Conservation (phyloP, 805 yeast genomes). For the Candida tibetensis region DNA sequence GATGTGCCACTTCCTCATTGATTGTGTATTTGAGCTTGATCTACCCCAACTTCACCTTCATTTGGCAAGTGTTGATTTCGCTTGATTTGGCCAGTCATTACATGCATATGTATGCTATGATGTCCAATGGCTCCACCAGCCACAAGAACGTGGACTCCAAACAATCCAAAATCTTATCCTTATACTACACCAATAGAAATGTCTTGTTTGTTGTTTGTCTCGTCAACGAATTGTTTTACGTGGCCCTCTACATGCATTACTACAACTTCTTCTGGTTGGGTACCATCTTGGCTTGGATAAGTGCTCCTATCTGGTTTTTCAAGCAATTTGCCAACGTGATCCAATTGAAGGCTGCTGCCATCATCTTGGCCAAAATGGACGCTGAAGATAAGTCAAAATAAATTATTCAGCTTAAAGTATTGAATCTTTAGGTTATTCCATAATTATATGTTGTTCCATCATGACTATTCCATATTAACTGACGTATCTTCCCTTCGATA, state of each 20-base stretch:
- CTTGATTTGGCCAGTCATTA: slow-evolving; percentile 91
- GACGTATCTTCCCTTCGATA: neutral
- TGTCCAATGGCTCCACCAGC: slow-evolving; percentile 71
- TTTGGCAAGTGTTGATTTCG: slow-evolving; percentile 82
- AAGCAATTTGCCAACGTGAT: slow-evolving; percentile 88
- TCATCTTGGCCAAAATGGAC: slow-evolving; percentile 74
- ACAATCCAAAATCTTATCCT: slow-evolving; percentile 66
- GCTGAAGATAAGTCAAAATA: slow-evolving; percentile 45
- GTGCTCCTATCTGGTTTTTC: slow-evolving; percentile 85
- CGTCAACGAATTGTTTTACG: slow-evolving; percentile 88
- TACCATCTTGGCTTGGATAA: slow-evolving; percentile 51
- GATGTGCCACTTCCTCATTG: slow-evolving; percentile 94
- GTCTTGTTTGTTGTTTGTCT: slow-evolving; percentile 89
- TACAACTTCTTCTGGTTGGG: slow-evolving; percentile 64
- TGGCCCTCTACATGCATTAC: slow-evolving; percentile 78
- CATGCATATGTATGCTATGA: slow-evolving; percentile 97
- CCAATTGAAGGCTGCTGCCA: slow-evolving; percentile 84
- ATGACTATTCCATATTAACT: neutral
- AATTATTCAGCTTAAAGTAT: neutral
- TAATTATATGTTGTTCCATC: too few relatives aligned
- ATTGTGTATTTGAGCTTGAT: slow-evolving; percentile 79
- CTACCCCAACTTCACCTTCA: slow-evolving; percentile 65
- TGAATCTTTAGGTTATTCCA: slow-evolving; percentile 1
- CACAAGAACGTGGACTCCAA: slow-evolving; percentile 81
- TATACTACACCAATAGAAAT: slow-evolving; percentile 82